phyloP scores from a whole-genome alignment of 257 asterid species.

The Lantana camara region DNA sequence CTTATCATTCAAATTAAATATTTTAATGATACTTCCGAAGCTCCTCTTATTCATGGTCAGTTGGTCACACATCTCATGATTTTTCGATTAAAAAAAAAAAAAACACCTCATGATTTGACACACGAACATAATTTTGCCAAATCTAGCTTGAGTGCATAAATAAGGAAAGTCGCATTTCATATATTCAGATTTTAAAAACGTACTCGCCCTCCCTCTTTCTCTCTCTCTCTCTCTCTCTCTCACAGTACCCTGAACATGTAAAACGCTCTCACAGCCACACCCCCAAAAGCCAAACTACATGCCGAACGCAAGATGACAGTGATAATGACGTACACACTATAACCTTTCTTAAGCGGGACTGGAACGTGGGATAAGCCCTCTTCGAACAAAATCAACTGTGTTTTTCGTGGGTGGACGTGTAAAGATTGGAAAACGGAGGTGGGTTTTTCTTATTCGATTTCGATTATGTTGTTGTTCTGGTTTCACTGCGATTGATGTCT shows the following conservation, averaged over 20 bases:
- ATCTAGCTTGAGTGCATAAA: no score
- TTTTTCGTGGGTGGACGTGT: not conserved
- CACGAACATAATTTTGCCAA: no score
- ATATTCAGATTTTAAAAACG: not conserved
- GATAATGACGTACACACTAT: not conserved
- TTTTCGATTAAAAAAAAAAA: no score
- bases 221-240: not conserved
- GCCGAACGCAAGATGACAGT: conserved; percentile 14
- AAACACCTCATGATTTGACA: no score
- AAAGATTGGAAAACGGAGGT: conserved; percentile 12
- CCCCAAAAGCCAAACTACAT: conserved; percentile 6
- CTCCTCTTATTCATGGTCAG: no score
- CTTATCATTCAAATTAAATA: no score
- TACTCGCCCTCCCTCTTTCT: not conserved
- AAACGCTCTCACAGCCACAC: not conserved
- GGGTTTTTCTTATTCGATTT: conserved; percentile 18
- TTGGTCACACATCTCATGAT: no score
- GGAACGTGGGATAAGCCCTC: conserved; percentile 12
- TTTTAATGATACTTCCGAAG: no score
- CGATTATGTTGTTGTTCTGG: not conserved
- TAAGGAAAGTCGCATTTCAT: not conserved
- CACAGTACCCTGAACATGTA: not conserved
- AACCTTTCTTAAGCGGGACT: conserved; percentile 1
- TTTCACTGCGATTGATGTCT: not conserved
- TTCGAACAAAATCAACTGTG: not conserved